A percentile compares a stretch with the other conserved stretches of the same genome.
phyloP scores from a whole-genome alignment of 23 red algal species.

The Pyropia haitanensis region DNA sequence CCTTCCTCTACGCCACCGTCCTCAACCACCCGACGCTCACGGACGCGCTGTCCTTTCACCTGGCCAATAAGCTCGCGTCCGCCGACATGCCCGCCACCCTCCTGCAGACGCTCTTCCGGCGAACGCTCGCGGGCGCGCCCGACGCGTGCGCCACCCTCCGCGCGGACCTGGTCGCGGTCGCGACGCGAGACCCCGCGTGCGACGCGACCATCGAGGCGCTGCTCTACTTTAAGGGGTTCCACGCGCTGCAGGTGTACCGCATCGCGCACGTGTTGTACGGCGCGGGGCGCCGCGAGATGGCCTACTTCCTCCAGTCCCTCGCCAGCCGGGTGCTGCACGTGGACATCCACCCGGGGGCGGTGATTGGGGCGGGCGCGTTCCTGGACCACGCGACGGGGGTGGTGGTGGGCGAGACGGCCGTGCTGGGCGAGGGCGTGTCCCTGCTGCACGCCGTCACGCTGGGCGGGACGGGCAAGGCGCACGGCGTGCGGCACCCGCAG shows the following conservation, averaged over 20 bases:
- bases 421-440: slow-evolving; percentile 20
- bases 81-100: slow-evolving; percentile 17
- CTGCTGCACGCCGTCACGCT: slow-evolving; percentile 45
- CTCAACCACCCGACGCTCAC: slow-evolving; percentile 27
- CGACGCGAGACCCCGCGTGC: slow-evolving; percentile 33
- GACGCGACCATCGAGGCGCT: slow-evolving; percentile 23
- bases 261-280: slow-evolving; percentile 25
- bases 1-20: slow-evolving; percentile 32
- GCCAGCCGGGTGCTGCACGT: slow-evolving; percentile 27
- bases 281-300: slow-evolving; percentile 5
- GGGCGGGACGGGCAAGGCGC: slow-evolving; percentile 25
- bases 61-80: slow-evolving; percentile 47
- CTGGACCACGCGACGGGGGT: slow-evolving; percentile 48
- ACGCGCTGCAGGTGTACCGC: slow-evolving; percentile 28
- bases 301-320: slow-evolving; percentile 21
- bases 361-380: slow-evolving; percentile 27
- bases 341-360: slow-evolving; percentile 37
- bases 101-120: slow-evolving; percentile 15
- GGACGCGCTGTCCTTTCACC: slow-evolving; percentile 20
- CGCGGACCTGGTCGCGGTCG: slow-evolving; percentile 25
- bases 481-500: slow-evolving; percentile 27
- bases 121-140: slow-evolving; percentile 10
- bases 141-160: slow-evolving; percentile 4
- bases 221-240: slow-evolving; percentile 52
- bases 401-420: slow-evolving; percentile 42